Base-by-base conservation (phyloP, 129 eudicot species). In the Flaveria linearis region DNA sequence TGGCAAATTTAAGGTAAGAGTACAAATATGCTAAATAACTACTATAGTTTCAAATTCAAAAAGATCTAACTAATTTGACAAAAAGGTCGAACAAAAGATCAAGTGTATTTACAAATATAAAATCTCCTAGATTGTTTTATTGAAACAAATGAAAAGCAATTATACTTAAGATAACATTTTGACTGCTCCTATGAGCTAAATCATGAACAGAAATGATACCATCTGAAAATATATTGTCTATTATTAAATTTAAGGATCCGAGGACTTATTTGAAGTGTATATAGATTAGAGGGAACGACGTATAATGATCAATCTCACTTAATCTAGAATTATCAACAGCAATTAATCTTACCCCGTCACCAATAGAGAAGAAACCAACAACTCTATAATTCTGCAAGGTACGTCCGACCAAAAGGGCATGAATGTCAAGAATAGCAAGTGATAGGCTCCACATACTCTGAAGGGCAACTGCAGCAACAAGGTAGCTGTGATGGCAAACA, bases 361-460 rank as follows among this genome's bases (percentile, higher is more conserved):
- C 96, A 23, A 88, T 76, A 71, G 97, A 87, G 78, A 92, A 89
- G 67, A 87, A 86, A 69, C 88, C 75, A 69, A 92, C 93, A 64
- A 79, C 85, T 75, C 82, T 86, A 71, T 80, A 81, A 75, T 89
- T 89, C 74, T 90, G 97, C 78, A 92, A 67, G 80, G 86, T 84
- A n/a, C 97, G 92, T 73, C 92, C 92, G 18, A 92, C 97, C 62
- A 92, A 81, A 68, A 92, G 85, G 22, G 96, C 97, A 87, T 92
- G 91, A 16, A 88, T 69, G 79, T 92, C 97, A 43, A 86, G 67
- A 70, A 92, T 84, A 72, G 88, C 96, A 57, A 92, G 85, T 47
- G 88, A 80, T 39, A 92, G 76, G 73, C 97, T 92, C 97, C 97
- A 92, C 76, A 92, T n/a, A 84, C 92, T 92, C 89, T 92, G 97